A percentile compares a stretch with the other conserved stretches of the same genome.
phyloP scores from a whole-genome alignment of 768 basidiomycete genomes.

The Pulveroboletus sp. region DNA sequence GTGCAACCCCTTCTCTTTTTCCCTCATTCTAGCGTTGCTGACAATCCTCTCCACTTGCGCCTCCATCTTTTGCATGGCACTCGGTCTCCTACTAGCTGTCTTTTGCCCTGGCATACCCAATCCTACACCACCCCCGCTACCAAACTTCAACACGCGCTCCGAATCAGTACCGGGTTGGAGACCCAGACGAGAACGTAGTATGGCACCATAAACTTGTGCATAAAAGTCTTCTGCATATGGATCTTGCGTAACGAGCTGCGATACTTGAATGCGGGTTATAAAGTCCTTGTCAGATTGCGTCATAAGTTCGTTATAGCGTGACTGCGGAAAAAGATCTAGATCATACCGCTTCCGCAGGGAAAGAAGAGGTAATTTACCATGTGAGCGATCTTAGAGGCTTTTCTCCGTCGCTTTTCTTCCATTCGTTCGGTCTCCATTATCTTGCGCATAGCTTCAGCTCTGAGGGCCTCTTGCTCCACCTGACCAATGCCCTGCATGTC shows the following conservation, averaged over 20 bases:
- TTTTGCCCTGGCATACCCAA: constrained; percentile 45
- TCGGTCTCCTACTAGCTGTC: constrained; percentile 64
- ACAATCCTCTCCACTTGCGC: constrained; percentile 96
- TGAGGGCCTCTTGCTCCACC: constrained; percentile 63
- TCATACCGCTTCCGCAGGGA: neutral
- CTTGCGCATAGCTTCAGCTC: constrained; percentile 78
- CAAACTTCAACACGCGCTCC: constrained; percentile 81
- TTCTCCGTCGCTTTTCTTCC: constrained; percentile 78
- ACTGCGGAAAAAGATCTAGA: constrained; percentile 36
- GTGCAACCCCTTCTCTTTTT: constrained; percentile 76
- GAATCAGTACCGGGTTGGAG: constrained; percentile 54
- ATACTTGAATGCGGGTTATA: constrained; percentile 98
- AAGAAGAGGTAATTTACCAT: constrained; percentile 51
- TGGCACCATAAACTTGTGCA: constrained; percentile 89
- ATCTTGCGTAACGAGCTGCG: constrained; percentile 94
- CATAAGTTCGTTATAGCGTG: constrained; percentile 93
- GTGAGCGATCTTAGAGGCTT: constrained; percentile 81
- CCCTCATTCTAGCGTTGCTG: constrained; percentile 79
- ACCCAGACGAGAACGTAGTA: constrained; percentile 74
- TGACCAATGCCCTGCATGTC: constrained; percentile 58
- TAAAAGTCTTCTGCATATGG: constrained; percentile 99
- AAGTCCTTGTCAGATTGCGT: constrained; percentile 99
- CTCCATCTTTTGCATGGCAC: constrained; percentile 90
- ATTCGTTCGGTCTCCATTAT: constrained; percentile 87
- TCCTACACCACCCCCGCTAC: constrained; percentile 83